phyloP scores from a whole-genome alignment of 2,329 filamentous ascomycete species.

The Fragosphaeria purpurea region DNA sequence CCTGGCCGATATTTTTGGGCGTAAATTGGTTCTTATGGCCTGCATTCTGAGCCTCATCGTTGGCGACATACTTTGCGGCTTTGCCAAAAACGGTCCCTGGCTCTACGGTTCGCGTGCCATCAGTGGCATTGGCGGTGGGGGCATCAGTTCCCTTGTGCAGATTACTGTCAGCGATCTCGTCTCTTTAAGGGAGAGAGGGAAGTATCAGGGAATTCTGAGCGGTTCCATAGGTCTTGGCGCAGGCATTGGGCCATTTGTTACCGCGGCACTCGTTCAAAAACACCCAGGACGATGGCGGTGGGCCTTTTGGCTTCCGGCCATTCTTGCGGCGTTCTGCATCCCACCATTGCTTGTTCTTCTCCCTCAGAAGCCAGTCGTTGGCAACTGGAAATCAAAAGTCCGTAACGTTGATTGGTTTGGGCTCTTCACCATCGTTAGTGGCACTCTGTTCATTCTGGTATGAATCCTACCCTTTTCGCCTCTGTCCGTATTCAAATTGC shows the following conservation, averaged over 20 bases:
- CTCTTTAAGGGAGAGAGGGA: constrained; percentile 45
- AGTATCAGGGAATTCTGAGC: constrained; percentile 32
- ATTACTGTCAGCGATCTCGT: constrained; percentile 51
- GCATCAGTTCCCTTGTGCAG: constrained; percentile 46
- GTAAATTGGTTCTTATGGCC: constrained; percentile 45
- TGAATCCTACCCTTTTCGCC: constrained; percentile 41
- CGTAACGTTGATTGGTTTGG: constrained; percentile 49
- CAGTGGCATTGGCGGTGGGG: constrained; percentile 49
- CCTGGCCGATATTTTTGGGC: constrained; percentile 48
- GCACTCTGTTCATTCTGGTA: constrained; percentile 49
- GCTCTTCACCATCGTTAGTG: constrained; percentile 39
- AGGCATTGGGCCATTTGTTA: constrained; percentile 28
- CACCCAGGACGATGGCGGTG: constrained; percentile 26
- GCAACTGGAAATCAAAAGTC: constrained; percentile 37
- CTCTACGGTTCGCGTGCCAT: constrained; percentile 50
- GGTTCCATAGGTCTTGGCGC: constrained; percentile 29
- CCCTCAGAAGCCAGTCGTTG: constrained; percentile 34
- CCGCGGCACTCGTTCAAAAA: constrained; percentile 23
- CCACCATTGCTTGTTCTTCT: constrained; percentile 35
- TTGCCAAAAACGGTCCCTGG: constrained; percentile 44
- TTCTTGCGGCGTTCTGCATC: constrained; percentile 35
- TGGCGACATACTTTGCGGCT: constrained; percentile 46
- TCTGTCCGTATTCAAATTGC: too few relatives aligned
- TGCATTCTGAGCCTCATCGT: constrained; percentile 42
- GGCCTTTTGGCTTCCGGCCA: constrained; percentile 37